Conservation (phyloP, 2,329 filamentous ascomycete genomes). For the Fusarium denticulatum region DNA sequence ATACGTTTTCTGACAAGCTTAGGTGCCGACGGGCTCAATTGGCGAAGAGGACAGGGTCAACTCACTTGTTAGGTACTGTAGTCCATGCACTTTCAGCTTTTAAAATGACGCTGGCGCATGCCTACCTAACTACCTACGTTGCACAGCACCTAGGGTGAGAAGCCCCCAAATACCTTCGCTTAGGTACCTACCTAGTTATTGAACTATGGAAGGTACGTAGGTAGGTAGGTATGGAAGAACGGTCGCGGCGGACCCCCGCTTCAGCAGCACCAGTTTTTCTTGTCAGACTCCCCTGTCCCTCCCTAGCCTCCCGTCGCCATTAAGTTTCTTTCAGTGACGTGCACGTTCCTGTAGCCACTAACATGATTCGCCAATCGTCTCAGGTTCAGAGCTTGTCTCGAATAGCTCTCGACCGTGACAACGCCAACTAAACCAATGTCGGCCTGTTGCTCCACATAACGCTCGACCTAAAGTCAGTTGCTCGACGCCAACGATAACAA, state of each 20-base stretch:
- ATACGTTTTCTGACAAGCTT: neutral
- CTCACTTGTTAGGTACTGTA: neutral
- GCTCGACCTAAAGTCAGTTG: conserved; percentile 19
- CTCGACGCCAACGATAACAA: conserved; percentile 22
- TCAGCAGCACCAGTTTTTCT: conserved; percentile 7
- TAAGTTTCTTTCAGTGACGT: conserved; percentile 27
- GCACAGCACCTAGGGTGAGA: neutral
- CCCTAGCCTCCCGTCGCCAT: neutral
- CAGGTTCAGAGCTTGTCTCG: conserved; percentile 27
- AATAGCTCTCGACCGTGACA: conserved; percentile 14
- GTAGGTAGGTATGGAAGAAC: conserved; percentile 4
- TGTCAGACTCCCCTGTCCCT: neutral
- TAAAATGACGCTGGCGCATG: neutral
- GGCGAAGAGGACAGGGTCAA: neutral
- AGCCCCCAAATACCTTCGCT: neutral
- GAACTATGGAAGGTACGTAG: too few relatives aligned
- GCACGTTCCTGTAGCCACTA: conserved; percentile 25
- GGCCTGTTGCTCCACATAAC: conserved; percentile 21
- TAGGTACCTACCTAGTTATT: too few relatives aligned
- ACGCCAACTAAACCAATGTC: conserved; percentile 15
- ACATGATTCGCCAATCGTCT: conserved; percentile 31
- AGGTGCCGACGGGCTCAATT: neutral
- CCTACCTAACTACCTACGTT: neutral
- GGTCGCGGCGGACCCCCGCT: conserved; percentile 17
- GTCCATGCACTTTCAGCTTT: neutral